Conservation (phyloP, 768 basidiomycete genomes). For the Chalciporus sphaerocephalus region DNA sequence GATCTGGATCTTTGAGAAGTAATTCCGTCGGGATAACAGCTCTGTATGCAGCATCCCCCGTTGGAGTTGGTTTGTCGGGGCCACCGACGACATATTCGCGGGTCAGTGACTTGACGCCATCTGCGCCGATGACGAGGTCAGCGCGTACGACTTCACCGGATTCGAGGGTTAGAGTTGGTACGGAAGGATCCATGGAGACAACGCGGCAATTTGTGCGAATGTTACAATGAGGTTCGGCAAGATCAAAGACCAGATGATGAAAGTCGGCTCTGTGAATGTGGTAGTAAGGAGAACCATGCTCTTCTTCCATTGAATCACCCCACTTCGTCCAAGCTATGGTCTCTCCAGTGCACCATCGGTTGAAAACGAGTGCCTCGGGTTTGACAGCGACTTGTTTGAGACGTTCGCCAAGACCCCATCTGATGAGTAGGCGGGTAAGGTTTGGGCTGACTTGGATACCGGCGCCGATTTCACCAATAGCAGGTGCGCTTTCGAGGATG, state of each 20-base stretch:
- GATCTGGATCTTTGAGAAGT: conserved; percentile 48
- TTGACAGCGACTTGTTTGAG: conserved; percentile 36
- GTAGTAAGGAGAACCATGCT: conserved; percentile 33
- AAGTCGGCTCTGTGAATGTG: conserved; percentile 45
- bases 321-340: conserved; percentile 35
- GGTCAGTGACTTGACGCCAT: conserved; percentile 50
- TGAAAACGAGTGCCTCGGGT: conserved; percentile 38
- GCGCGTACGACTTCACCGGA: conserved; percentile 41
- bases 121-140: conserved; percentile 47
- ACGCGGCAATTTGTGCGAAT: conserved; percentile 37
- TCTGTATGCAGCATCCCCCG: conserved; percentile 63
- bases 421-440: conserved; percentile 41
- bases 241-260: conserved; percentile 34
- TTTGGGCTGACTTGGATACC: conserved; percentile 48
- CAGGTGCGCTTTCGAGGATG: conserved; percentile 40
- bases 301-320: conserved; percentile 30
- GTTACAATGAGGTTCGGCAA: conserved; percentile 35
- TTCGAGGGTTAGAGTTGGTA: conserved; percentile 36
- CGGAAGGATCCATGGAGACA: conserved; percentile 30
- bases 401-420: conserved; percentile 47
- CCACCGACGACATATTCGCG: conserved; percentile 49
- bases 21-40: conserved; percentile 44
- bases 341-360: conserved; percentile 38
- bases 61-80: conserved; percentile 42
- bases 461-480: conserved; percentile 45